phyloP scores from a whole-genome alignment of 2,329 filamentous ascomycete species.

The Botryotinia convoluta region DNA sequence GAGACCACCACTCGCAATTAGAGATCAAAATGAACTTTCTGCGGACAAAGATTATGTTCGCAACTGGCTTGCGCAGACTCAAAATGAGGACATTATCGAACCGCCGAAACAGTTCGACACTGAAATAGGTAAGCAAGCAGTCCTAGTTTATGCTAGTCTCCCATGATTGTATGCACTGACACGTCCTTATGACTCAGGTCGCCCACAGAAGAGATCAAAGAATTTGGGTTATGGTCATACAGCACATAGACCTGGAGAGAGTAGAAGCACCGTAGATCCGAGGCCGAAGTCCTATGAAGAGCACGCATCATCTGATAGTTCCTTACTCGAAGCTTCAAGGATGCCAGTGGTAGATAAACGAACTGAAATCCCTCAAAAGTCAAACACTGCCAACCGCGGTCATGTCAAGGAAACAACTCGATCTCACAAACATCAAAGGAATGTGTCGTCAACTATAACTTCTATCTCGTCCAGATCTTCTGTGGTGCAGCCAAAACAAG shows the following conservation, averaged over 20 bases:
- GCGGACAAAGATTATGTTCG: conserved; percentile 31
- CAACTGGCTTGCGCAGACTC: conserved; percentile 34
- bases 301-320: conserved; percentile 30
- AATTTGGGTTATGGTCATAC: not conserved
- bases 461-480: conserved; percentile 1
- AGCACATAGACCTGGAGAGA: not conserved
- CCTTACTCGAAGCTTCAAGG: conserved; percentile 25
- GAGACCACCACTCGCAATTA: not conserved
- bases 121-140: not conserved
- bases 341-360: conserved; percentile 5
- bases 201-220: not conserved
- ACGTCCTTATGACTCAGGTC: not conserved
- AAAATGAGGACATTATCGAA: conserved; percentile 20
- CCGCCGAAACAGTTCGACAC: not conserved
- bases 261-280: not conserved
- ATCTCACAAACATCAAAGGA: conserved; percentile 21
- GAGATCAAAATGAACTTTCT: conserved; percentile 21
- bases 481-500: conserved; percentile 12
- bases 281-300: conserved; percentile 19
- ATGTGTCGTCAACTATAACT: conserved; percentile 9
- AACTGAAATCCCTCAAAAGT: not conserved
- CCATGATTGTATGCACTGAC: not conserved
- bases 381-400: not conserved
- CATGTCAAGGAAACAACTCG: not conserved
- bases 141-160: not conserved